Percentiles rank a stretch among this genome's conserved stretches.
Evolutionary conservation across 805 yeast genomes (phyloP).

Genomic region (Suhomyces sp.): DNA sequence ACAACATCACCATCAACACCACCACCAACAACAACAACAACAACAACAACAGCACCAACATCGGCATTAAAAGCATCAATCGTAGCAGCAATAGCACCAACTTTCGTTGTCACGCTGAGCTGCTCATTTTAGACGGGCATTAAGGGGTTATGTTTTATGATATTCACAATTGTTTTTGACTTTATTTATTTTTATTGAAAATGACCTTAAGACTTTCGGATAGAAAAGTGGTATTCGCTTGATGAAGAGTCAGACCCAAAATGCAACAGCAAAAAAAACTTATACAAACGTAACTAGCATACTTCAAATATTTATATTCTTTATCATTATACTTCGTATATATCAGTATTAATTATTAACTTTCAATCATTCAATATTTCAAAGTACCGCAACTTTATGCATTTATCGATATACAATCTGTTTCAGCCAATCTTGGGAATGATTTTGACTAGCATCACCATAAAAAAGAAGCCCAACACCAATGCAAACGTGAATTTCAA

Average conservation of each 20-base stretch:
- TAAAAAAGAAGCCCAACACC: constrained; percentile 25
- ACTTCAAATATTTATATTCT: constrained; percentile 1
- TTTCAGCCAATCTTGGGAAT: constrained; percentile 30
- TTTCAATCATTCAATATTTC: constrained; percentile 1
- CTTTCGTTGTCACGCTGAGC: neutral
- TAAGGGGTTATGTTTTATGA: constrained; percentile 3
- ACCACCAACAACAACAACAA: constrained; percentile 1
- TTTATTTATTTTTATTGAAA: constrained; percentile 1
- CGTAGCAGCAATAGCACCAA: neutral
- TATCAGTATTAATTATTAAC: constrained; percentile 5
- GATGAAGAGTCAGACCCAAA: neutral
- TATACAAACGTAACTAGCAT: constrained; percentile 4
- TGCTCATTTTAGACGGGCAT: neutral
- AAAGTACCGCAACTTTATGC: neutral
- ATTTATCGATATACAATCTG: neutral
- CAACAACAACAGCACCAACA: neutral
- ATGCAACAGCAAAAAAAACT: neutral
- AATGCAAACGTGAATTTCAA: constrained; percentile 28
- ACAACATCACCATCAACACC: constrained; percentile 5
- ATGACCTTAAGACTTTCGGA: neutral
- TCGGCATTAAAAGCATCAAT: neutral
- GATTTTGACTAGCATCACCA: constrained; percentile 33
- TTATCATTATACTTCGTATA: constrained; percentile 3
- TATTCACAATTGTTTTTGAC: neutral
- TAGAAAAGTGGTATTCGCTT: neutral